Conservation (phyloP, 768 basidiomycete species). For the Podaxis sp. region DNA sequence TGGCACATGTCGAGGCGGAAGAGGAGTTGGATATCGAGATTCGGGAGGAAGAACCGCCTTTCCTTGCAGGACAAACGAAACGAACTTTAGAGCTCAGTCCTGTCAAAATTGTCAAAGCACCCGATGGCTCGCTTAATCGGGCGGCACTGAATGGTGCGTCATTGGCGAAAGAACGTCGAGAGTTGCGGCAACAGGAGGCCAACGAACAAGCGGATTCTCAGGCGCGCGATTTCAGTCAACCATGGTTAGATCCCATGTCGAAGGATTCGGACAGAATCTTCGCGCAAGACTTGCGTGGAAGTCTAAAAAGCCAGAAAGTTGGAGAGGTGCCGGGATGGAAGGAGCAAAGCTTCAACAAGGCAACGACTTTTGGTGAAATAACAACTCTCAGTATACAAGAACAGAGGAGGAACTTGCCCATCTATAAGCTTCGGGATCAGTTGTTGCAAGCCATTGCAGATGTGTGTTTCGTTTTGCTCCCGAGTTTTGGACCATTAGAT, state of each 20-base stretch:
- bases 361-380: slow-evolving; percentile 93
- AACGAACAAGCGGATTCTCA: slow-evolving; percentile 95
- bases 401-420: slow-evolving; percentile 87
- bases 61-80: slow-evolving; percentile 95
- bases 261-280: slow-evolving; percentile 83
- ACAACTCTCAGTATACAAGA: slow-evolving; percentile 90
- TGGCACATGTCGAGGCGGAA: slow-evolving; percentile 83
- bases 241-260: slow-evolving; percentile 99
- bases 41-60: slow-evolving; percentile 94
- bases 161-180: slow-evolving; percentile 91
- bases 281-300: slow-evolving; percentile 87
- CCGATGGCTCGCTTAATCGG: slow-evolving; percentile 94
- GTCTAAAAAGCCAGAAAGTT: slow-evolving; percentile 79
- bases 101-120: slow-evolving; percentile 97
- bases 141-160: slow-evolving; percentile 94
- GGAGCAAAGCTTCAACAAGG: slow-evolving; percentile 89
- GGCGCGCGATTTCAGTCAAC: slow-evolving; percentile 90
- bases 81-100: slow-evolving; percentile 93
- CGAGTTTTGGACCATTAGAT: background rate
- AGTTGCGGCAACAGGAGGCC: slow-evolving; percentile 89
- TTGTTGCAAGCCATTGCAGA: slow-evolving; percentile 87
- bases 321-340: slow-evolving; percentile 89
- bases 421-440: slow-evolving; percentile 91
- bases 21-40: slow-evolving; percentile 98
- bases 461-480: slow-evolving; percentile 42